phyloP scores from a whole-genome alignment of 1,139 yeast genomes.

The Chernovozyma aurita region DNA sequence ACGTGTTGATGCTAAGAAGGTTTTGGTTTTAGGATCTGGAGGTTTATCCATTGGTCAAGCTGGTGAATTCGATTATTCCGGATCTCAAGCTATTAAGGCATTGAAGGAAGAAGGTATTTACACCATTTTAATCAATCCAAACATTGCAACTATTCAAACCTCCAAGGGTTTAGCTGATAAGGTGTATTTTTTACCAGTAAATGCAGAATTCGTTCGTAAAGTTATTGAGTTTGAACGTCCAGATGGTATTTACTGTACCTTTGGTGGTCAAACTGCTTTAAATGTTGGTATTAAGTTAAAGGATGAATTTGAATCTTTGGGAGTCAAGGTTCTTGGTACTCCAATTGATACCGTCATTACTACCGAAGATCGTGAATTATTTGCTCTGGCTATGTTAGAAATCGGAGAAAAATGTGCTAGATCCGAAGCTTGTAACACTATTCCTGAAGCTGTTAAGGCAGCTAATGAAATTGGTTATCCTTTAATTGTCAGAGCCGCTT shows the following conservation, averaged over 20 bases:
- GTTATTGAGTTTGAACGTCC: conserved; percentile 94
- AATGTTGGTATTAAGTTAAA: conserved; percentile 93
- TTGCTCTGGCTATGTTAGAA: conserved; percentile 92
- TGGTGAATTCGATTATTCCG: conserved; percentile 98
- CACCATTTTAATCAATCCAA: conserved; percentile 93
- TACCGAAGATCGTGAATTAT: conserved; percentile 95
- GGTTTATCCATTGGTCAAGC: conserved; percentile 99
- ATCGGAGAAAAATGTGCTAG: conserved; percentile 92
- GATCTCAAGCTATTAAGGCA: conserved; percentile 92
- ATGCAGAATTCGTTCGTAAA: conserved; percentile 92
- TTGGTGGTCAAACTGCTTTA: conserved; percentile 98
- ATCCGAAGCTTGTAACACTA: conserved; percentile 77
- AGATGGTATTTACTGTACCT: conserved; percentile 94
- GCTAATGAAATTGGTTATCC: conserved; percentile 91
- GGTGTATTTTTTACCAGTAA: conserved; percentile 95
- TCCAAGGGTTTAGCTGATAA: conserved; percentile 97
- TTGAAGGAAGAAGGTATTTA: conserved; percentile 96
- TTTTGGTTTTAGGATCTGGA: conserved; percentile 95
- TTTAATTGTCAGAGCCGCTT: conserved; percentile 96
- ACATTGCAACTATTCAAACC: conserved; percentile 97
- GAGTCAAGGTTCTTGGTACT: conserved; percentile 95
- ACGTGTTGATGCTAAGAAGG: conserved; percentile 83
- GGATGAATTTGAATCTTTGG: conserved; percentile 87
- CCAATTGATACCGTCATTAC: conserved; percentile 94
- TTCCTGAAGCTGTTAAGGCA: conserved; percentile 79